Percentiles rank a stretch among this genome's conserved stretches.
phyloP scores from a whole-genome alignment of 768 basidiomycete species.

The Xerocomellus amylosporus region DNA sequence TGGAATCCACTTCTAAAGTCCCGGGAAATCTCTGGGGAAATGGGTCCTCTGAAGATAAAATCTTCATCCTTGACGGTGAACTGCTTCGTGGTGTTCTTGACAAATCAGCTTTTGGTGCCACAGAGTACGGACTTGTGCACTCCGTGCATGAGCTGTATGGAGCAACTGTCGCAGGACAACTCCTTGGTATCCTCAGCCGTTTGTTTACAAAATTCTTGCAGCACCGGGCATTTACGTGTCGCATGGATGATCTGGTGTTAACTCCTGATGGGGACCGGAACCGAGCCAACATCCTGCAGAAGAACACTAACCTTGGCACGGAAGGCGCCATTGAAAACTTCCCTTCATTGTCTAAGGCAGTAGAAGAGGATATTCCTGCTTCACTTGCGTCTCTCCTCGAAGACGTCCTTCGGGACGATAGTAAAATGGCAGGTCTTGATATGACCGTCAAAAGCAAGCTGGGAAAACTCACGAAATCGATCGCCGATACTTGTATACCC shows the following conservation, averaged over 20 bases:
- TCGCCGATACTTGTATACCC: constrained; percentile 87
- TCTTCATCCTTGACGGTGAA: constrained; percentile 90
- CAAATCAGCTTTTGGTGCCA: constrained; percentile 96
- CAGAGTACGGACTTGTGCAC: constrained; percentile 94
- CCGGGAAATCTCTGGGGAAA: constrained; percentile 82
- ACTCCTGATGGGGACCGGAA: constrained; percentile 76
- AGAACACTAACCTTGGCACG: constrained; percentile 72
- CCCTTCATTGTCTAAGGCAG: constrained; percentile 60
- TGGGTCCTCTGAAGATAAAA: constrained; percentile 77
- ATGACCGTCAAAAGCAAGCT: constrained; percentile 85
- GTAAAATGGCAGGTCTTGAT: constrained; percentile 96
- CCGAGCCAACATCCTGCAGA: constrained; percentile 63
- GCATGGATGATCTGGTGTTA: constrained; percentile 96
- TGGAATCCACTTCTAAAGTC: constrained; percentile 86
- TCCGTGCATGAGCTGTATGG: constrained; percentile 97
- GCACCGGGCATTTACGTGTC: constrained; percentile 94
- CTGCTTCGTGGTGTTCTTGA: constrained; percentile 92
- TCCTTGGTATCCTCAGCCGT: constrained; percentile 90
- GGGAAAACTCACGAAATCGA: constrained; percentile 82
- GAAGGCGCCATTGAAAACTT: constrained; percentile 89
- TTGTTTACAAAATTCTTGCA: constrained; percentile 97
- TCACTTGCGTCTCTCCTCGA: constrained; percentile 71
- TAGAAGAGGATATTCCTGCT: constrained; percentile 51
- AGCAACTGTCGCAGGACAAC: constrained; percentile 79
- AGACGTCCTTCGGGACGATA: constrained; percentile 92